Base-by-base conservation (phyloP, 1,284 basidiomycete species). In the Porodaedalea pini region DNA sequence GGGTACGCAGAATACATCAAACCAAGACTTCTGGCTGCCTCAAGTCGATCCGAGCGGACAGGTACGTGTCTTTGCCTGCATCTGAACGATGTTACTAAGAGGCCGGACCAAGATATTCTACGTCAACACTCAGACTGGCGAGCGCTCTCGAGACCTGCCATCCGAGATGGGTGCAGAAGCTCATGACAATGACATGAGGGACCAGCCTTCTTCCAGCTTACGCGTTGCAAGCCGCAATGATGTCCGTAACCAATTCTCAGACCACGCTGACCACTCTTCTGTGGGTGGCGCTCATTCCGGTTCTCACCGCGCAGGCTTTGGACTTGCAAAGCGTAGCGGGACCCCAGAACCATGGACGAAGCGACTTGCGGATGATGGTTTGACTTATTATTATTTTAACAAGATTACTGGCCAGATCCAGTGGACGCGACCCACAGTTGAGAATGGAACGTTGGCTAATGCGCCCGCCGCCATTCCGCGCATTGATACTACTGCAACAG, bases 101-200 rank as follows among this genome's bases (percentile, higher is more conserved):
- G 6, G 10, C 31, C 43, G 45, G 47, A 45, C 17, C 51, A 41
- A 98, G 90, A 91, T 98, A 69, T 94, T 88, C 77, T 98, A 97
- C 73, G 82, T 92, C 64, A 98, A 98, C 68, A 90, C 90, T 0
- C 81, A 90, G 63, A 98, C 94, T 1, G 93, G 93, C 36, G 86
- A 94, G 68, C 86, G 84, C 39, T 85, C 92, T 11, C 83, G 85
- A 66, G 92, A 98, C 65, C 74, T 97, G 39, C 95, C 95, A n/a
- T 75, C 75, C 44, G 84, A 88, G 65, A 74, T 78, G 21, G 85
- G 87, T 52, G 81, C 83, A 19, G 71, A 74, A 34, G 70, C 73
- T 44, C 78, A 81, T 1, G 83, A 86, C 58, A 78, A 74, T 31
- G 85, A 85, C 61, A 72, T 86, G 34, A 78, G 78, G 40, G 80